Evolutionary conservation across 139 green algal species (phyloP), one percentile per base, ranked within the genome.

Genomic region (Auxenochlorella pyrenoidosa): DNA sequence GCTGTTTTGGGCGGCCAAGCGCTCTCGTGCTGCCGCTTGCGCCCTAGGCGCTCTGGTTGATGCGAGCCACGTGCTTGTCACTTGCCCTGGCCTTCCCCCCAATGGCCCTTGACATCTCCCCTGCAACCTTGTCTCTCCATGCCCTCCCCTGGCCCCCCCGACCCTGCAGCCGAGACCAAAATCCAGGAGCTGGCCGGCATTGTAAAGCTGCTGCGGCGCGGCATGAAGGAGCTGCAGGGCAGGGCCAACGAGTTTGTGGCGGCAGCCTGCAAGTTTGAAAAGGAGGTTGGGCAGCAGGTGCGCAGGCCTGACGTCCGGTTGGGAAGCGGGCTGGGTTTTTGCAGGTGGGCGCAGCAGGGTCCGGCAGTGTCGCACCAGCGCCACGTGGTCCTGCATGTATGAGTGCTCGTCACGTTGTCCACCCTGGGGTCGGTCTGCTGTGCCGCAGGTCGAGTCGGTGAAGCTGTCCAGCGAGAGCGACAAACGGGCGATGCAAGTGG

Each of bases 151-250:
- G 0, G 47, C 38, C 3, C 34, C 8, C 40, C 4, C 4, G 43
- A 30, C 47, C 32, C 22, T 75, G 80, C 80, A 85, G 80, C 80
- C 21, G 89, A 96, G 65, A 95, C 92, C 22, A 91, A 94, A 43
- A 97, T 98, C 26, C 76, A 92, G 22, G 95, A 98, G 92, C 92
- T 98, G 10, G 95, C 95, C 87, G 94, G 85, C 0, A 89, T 97
- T 18, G 95, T 98, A 10, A 97, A 97, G 93, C 88, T 95, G 59
- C 82, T 97, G 86, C 87, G 95, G 47, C 89, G 92, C 13, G 93
- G 89, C 65, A 73, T 97, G 75, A 92, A 92, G 28, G 92, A 97
- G 87, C 85, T 95, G 73, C 92, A 91, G 40, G 63, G 59, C 16
- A 88, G 92, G 2, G 77, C 90, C 5, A 89, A 87, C 5, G 66